Evolutionary conservation across 2,329 filamentous ascomycete genomes (phyloP).

Genomic region (Coleophoma eucalyptorum): DNA sequence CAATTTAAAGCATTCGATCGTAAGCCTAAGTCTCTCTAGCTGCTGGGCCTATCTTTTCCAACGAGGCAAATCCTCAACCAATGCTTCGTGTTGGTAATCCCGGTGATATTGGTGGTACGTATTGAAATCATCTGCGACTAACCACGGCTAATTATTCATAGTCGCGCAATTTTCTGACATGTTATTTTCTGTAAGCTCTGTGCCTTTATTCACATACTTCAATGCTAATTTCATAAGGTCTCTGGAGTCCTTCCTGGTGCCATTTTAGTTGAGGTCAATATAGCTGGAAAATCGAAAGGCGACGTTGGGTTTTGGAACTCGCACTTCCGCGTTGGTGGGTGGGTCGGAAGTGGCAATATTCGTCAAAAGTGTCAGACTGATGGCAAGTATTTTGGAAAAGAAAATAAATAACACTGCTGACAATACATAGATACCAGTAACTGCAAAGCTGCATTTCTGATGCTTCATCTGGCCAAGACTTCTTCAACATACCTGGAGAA

Average conservation of each 20-base stretch:
- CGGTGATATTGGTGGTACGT: slow-evolving; percentile 37
- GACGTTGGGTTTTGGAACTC: slow-evolving; percentile 38
- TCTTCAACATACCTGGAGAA: slow-evolving; percentile 37
- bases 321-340: slow-evolving; percentile 40
- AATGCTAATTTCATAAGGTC: slow-evolving; percentile 17
- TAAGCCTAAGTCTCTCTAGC: not conserved
- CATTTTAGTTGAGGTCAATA: slow-evolving; percentile 12
- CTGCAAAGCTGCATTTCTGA: slow-evolving; percentile 26
- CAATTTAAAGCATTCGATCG: not conserved
- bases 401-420: not conserved
- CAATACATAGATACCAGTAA: slow-evolving; percentile 4
- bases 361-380: not conserved
- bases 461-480: slow-evolving; percentile 24
- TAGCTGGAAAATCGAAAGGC: slow-evolving; percentile 8
- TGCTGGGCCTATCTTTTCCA: slow-evolving; percentile 38
- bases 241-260: slow-evolving; percentile 35
- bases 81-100: slow-evolving; percentile 46
- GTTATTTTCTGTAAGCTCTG: slow-evolving; percentile 35
- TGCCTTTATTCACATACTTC: not conserved
- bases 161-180: slow-evolving; percentile 47
- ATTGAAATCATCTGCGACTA: too few relatives aligned
- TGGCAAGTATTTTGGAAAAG: not conserved
- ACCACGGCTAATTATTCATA: not conserved
- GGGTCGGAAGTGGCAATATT: not conserved
- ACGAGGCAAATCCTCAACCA: slow-evolving; percentile 35